A percentile compares a stretch with the other conserved stretches of the same genome.
Conservation (phyloP, 2,329 filamentous ascomycete species). For the Amauroascus niger region DNA sequence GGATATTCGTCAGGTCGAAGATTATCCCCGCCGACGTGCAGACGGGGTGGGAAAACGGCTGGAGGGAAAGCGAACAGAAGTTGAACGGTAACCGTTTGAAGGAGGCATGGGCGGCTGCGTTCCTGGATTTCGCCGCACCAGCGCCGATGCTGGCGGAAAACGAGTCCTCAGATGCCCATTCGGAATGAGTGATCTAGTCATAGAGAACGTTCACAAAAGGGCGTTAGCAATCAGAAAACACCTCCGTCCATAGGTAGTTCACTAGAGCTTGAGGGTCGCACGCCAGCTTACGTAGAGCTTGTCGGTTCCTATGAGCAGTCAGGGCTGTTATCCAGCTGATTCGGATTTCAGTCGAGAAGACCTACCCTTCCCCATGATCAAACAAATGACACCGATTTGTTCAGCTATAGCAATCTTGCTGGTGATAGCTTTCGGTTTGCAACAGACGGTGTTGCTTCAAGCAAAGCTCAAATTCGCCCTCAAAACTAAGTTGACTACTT, state of each 20-base stretch:
- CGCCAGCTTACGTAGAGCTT: conserved; percentile 39
- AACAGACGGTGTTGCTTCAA: background rate
- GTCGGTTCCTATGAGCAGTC: conserved; percentile 35
- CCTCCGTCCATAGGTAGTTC: no score
- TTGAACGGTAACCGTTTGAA: conserved; percentile 94
- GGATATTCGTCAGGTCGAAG: conserved; percentile 90
- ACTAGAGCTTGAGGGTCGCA: conserved; percentile 12
- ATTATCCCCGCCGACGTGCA: conserved; percentile 81
- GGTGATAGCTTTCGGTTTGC: background rate
- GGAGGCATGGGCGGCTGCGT: conserved; percentile 45
- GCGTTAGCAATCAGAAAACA: conserved; percentile 15
- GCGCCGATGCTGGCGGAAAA: conserved; percentile 73
- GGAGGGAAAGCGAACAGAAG: conserved; percentile 90
- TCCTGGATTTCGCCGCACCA: conserved; percentile 49
- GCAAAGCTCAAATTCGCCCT: no score
- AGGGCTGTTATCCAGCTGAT: conserved; percentile 4
- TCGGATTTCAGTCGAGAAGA: conserved; percentile 1
- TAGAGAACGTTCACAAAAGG: background rate
- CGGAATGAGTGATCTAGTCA: conserved; percentile 78
- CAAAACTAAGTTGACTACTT: no score
- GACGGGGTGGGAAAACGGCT: conserved; percentile 89
- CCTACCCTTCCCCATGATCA: conserved; percentile 29
- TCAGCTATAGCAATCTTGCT: background rate
- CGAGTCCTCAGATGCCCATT: conserved; percentile 87
- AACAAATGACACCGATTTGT: background rate